A percentile compares a stretch with the other conserved stretches of the same genome.
Evolutionary conservation across 495 filamentous ascomycete species (phyloP).

Genomic region (Bathelium albidoporum): DNA sequence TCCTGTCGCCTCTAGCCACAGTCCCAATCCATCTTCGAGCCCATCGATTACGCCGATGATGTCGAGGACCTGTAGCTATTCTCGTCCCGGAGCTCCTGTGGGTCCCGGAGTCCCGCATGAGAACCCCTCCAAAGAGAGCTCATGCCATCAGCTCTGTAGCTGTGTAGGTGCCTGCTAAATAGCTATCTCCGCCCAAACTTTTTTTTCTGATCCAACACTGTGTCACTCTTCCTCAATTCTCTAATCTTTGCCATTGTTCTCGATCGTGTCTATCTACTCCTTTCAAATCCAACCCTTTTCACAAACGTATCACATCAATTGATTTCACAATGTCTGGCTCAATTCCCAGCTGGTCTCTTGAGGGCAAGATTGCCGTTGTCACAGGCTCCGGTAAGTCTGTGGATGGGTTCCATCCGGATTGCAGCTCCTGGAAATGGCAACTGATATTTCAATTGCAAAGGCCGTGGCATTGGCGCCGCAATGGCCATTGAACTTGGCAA

Average conservation of each 20-base stretch:
- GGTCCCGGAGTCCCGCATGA: neutral
- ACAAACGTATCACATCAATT: constrained; percentile 6
- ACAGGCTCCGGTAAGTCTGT: constrained; percentile 31
- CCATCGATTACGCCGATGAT: constrained; percentile 1
- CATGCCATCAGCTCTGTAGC: neutral
- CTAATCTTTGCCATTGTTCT: neutral
- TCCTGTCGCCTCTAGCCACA: neutral
- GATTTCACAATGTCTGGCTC: constrained; percentile 9
- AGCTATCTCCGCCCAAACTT: neutral
- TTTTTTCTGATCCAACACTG: neutral
- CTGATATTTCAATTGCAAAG: constrained; percentile 11
- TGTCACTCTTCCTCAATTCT: neutral
- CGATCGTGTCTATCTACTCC: neutral
- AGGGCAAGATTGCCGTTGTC: constrained; percentile 37
- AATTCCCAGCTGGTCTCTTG: constrained; percentile 27
- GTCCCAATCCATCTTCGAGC: neutral
- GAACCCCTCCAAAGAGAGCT: neutral
- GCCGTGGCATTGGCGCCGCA: constrained; percentile 35
- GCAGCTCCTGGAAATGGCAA: neutral
- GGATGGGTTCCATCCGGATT: neutral
- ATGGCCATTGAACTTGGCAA: constrained; percentile 36
- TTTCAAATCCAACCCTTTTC: neutral
- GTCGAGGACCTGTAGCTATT: neutral
- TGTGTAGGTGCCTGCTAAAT: neutral
- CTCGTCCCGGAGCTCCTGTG: neutral